phyloP scores from a whole-genome alignment of 2,329 filamentous ascomycete species.

The Beauveria brongniartii region DNA sequence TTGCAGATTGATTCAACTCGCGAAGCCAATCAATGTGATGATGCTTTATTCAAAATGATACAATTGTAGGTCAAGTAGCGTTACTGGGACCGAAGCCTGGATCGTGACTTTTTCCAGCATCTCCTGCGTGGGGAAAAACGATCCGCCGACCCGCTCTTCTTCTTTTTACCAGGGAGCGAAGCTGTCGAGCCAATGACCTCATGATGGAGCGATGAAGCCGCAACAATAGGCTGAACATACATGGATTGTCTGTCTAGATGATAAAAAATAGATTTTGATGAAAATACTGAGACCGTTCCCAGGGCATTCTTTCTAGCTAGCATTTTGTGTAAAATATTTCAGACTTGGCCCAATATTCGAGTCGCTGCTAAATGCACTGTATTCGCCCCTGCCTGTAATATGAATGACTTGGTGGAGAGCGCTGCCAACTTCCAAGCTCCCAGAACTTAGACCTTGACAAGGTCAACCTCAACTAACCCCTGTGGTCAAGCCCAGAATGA shows the following conservation, averaged over 20 bases:
- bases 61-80: neutral
- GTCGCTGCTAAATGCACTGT: too few species aligned
- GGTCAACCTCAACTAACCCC: neutral
- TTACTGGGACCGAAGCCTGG: neutral
- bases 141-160: constrained; percentile 6
- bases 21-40: neutral
- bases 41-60: neutral
- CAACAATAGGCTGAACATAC: too few species aligned
- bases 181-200: neutral
- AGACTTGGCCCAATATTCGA: too few species aligned
- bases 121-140: constrained; percentile 6
- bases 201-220: neutral
- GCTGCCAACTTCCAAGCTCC: neutral
- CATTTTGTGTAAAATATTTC: too few species aligned
- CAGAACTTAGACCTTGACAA: neutral
- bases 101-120: neutral
- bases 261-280: neutral
- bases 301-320: too few species aligned
- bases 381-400: neutral
- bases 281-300: too few species aligned
- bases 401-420: neutral
- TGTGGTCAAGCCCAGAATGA: neutral
- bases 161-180: too few species aligned
- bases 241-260: too few species aligned
- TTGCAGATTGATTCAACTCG: neutral